phyloP scores from a whole-genome alignment of 169 alveolate species.

The Eimeria sp. region DNA sequence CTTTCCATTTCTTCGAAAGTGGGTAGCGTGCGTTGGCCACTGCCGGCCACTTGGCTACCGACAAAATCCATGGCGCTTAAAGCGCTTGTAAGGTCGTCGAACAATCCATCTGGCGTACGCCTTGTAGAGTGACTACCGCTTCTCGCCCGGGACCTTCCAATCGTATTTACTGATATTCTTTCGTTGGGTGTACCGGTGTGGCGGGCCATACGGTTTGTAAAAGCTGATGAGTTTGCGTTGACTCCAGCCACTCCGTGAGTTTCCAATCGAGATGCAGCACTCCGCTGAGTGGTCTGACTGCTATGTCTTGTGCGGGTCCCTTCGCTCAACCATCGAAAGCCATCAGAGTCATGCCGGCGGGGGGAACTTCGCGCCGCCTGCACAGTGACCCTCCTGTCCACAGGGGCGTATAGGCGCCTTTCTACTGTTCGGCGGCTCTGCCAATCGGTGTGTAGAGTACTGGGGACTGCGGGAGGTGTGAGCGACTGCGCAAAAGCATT shows the following conservation, averaged over 20 bases:
- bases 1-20: neutral
- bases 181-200: neutral
- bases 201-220: neutral
- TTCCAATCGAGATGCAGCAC: neutral
- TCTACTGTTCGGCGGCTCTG: neutral
- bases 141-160: neutral
- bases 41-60: neutral
- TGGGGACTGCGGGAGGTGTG: slow-evolving; percentile 11
- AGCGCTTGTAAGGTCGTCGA: neutral
- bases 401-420: neutral
- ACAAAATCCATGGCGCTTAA: neutral
- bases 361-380: slow-evolving; percentile 23
- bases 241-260: neutral
- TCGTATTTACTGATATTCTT: neutral
- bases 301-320: neutral
- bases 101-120: neutral
- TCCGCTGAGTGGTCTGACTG: neutral
- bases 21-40: neutral
- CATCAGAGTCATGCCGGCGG: neutral
- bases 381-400: slow-evolving; percentile 22
- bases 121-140: neutral
- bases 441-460: neutral
- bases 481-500: neutral
- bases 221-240: neutral
- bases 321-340: neutral